Conservation (phyloP, 257 asterid genomes). For the Petunia axillaris region DNA sequence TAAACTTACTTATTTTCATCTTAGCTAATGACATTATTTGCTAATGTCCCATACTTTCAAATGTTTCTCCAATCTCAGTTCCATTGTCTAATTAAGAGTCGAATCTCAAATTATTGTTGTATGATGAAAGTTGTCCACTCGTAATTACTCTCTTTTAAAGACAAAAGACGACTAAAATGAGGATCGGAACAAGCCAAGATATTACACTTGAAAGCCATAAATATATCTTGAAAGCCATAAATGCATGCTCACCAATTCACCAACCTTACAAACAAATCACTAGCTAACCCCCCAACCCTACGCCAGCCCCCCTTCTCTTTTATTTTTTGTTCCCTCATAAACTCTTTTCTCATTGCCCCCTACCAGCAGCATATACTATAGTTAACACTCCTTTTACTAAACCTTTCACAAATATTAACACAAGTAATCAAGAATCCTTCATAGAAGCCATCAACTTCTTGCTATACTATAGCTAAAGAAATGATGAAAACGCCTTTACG, state of each 20-base stretch:
- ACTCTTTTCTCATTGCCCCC: neutral
- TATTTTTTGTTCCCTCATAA: neutral
- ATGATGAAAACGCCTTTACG: neutral
- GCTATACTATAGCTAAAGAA: neutral
- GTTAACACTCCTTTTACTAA: neutral
- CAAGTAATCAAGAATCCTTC: neutral
- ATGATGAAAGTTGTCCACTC: conserved; percentile 4
- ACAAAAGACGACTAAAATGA: too few species aligned
- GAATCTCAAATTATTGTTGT: neutral
- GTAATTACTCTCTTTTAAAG: neutral
- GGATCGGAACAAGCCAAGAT: too few species aligned
- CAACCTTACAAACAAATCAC: neutral
- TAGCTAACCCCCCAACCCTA: neutral
- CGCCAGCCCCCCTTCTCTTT: neutral
- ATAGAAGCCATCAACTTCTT: neutral
- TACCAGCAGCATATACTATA: conserved; percentile 6
- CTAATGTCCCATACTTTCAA: neutral
- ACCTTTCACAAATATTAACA: too few species aligned
- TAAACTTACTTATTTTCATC: neutral
- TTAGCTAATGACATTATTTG: neutral
- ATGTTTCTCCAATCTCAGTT: too few species aligned
- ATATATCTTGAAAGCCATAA: neutral
- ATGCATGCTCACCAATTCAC: neutral
- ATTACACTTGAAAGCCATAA: too few species aligned
- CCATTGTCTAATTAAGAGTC: neutral